Conservation (phyloP, 305 asterid species). For the Fraxinus xanthoxyloides region DNA sequence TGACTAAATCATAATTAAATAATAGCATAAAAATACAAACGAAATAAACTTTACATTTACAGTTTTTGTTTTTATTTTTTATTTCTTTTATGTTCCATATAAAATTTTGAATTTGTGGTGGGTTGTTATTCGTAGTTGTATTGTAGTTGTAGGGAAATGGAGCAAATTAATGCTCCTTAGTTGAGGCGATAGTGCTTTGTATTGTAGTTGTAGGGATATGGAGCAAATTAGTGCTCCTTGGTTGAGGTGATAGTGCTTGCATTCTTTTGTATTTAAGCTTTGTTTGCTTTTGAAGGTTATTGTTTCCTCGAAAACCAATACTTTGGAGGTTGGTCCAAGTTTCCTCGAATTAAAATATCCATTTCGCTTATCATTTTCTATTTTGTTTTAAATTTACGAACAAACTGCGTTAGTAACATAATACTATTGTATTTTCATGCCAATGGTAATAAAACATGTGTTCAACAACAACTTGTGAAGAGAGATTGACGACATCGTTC, state of each 20-base stretch:
- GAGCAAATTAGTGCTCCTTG: neutral
- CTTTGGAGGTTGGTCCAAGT: neutral
- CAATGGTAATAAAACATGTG: neutral
- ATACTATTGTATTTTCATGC: neutral
- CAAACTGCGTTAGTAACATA: neutral
- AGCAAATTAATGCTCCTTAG: too few species aligned
- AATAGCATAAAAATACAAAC: neutral
- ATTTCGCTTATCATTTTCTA: neutral
- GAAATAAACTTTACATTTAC: neutral
- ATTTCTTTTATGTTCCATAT: neutral
- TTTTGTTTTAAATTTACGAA: neutral
- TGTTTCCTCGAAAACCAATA: neutral
- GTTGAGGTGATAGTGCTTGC: neutral
- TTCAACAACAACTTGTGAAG: neutral
- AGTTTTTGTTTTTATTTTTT: neutral
- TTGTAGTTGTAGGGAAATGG: neutral
- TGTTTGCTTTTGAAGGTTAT: neutral
- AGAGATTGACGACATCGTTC: constrained; percentile 17
- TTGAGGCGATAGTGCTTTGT: too few species aligned
- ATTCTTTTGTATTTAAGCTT: neutral
- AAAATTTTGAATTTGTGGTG: neutral
- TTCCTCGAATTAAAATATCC: neutral
- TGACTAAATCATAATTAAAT: neutral
- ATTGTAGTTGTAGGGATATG: neutral
- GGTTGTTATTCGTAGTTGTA: neutral